These are phyloP conservation scores for Infundibulicybe gibba DNA, from an alignment of 768 basidiomycete species.

Conservation along the genomic window DNA sequence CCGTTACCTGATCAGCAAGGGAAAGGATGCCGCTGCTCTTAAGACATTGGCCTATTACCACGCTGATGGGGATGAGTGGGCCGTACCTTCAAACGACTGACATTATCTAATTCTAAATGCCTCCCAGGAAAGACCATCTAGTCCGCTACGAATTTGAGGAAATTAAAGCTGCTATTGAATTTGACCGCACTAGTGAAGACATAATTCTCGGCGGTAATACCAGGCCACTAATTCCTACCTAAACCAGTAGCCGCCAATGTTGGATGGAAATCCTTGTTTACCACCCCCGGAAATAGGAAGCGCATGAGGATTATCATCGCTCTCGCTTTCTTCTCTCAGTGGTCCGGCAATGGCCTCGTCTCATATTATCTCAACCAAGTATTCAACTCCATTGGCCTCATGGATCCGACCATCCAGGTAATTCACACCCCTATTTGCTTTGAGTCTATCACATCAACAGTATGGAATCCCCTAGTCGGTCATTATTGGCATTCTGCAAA, in stretches of 20 bases:
- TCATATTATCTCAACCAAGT: conserved; percentile 81
- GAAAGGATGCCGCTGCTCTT: conserved; percentile 65
- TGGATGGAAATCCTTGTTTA: conserved; percentile 67
- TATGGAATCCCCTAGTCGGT: conserved; percentile 47
- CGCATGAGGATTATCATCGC: conserved; percentile 77
- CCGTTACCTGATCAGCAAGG: conserved; percentile 77
- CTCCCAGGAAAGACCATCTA: conserved; percentile 52
- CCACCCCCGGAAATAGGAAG: conserved; percentile 66
- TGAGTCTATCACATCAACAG: background rate
- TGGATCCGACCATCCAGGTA: conserved; percentile 45
- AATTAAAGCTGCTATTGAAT: conserved; percentile 73
- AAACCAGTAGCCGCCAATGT: conserved; percentile 47
- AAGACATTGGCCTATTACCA: conserved; percentile 77
- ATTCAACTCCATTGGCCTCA: conserved; percentile 65
- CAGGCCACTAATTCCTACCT: background rate
- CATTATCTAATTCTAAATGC: background rate
- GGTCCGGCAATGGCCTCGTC: conserved; percentile 83
- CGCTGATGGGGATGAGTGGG: conserved; percentile 65
- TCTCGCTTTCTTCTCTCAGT: conserved; percentile 81
- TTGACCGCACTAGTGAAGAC: conserved; percentile 46
- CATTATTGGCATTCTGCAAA: conserved; percentile 83
- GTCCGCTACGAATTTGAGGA: conserved; percentile 75
- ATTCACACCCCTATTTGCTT: conserved; percentile 7
- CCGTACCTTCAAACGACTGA: background rate
- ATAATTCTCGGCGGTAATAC: background rate